These are phyloP conservation scores for Boletus insuetus DNA, from an alignment of 768 basidiomycete species.

Conservation along the genomic window DNA sequence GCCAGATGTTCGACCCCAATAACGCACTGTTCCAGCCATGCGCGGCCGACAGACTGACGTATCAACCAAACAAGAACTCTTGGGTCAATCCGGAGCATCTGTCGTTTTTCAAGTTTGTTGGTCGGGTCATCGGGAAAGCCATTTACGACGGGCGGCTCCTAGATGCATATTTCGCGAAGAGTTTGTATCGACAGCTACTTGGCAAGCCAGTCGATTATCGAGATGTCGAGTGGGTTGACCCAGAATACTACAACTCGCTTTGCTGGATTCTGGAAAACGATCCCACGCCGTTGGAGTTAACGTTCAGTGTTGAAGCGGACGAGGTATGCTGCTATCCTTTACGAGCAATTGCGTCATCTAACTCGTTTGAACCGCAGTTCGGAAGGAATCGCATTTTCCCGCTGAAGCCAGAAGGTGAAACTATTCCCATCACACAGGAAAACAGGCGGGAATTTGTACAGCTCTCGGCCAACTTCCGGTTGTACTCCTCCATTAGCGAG, in stretches of 20 bases:
- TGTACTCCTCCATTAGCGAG: constrained; percentile 92
- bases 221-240: constrained; percentile 97
- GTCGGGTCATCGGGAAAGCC: constrained; percentile 95
- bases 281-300: constrained; percentile 80
- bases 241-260: constrained; percentile 96
- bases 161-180: constrained; percentile 97
- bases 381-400: constrained; percentile 87
- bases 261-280: constrained; percentile 99
- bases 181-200: constrained; percentile 92
- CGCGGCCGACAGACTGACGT: constrained; percentile 90
- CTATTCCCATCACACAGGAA: constrained; percentile 88
- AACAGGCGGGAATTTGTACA: constrained; percentile 97
- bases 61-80: constrained; percentile 93
- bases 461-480: constrained; percentile 88
- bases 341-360: not conserved
- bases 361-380: constrained; percentile 50
- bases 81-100: constrained; percentile 95
- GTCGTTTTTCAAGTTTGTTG: constrained; percentile 98
- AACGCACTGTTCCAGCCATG: constrained; percentile 98
- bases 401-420: constrained; percentile 82
- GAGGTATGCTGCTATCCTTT: constrained; percentile 47
- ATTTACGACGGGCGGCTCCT: constrained; percentile 95
- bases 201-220: constrained; percentile 93
- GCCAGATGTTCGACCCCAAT: constrained; percentile 99
- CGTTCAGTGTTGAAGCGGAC: constrained; percentile 94